These are phyloP conservation scores for Batkoa obscura DNA, from an alignment of 371 early-diverging fungal species.

Conservation along the genomic window DNA sequence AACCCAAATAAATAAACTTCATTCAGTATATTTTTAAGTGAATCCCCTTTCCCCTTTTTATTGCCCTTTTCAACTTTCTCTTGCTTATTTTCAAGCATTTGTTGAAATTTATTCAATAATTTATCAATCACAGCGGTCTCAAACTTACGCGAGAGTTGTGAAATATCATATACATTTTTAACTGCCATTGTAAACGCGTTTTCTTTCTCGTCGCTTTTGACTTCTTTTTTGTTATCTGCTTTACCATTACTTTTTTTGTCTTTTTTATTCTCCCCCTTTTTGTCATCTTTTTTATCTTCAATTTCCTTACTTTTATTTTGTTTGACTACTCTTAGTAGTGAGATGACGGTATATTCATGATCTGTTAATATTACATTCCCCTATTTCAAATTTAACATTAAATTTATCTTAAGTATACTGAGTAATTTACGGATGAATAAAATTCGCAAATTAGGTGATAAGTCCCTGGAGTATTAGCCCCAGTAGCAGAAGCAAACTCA, in stretches of 20 bases:
- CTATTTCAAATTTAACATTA: constrained; percentile 10
- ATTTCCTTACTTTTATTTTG: not conserved
- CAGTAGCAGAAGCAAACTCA: constrained; percentile 45
- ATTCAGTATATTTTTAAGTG: constrained; percentile 54
- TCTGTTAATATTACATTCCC: constrained; percentile 94
- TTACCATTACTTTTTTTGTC: not conserved
- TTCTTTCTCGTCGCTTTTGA: not conserved
- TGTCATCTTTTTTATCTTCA: too few relatives aligned
- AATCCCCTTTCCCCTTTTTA: constrained; percentile 16
- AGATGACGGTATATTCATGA: constrained; percentile 60
- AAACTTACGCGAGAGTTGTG: constrained; percentile 30
- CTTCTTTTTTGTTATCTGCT: not conserved
- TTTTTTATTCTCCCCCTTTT: too few relatives aligned
- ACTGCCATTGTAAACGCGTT: constrained; percentile 39
- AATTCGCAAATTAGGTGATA: constrained; percentile 90
- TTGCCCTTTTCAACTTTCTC: not conserved
- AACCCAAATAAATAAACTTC: constrained; percentile 58
- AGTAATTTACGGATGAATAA: constrained; percentile 50
- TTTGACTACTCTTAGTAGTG: constrained; percentile 71
- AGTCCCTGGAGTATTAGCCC: constrained; percentile 35
- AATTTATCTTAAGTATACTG: not conserved
- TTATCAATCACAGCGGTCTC: constrained; percentile 31
- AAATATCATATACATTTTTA: constrained; percentile 49
- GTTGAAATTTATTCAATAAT: not conserved
- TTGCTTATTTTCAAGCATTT: constrained; percentile 17